Evolutionary conservation across 1,284 basidiomycete species (phyloP), one percentile per base, ranked within the genome.

Genomic region (Ceratobasidium sp.): DNA sequence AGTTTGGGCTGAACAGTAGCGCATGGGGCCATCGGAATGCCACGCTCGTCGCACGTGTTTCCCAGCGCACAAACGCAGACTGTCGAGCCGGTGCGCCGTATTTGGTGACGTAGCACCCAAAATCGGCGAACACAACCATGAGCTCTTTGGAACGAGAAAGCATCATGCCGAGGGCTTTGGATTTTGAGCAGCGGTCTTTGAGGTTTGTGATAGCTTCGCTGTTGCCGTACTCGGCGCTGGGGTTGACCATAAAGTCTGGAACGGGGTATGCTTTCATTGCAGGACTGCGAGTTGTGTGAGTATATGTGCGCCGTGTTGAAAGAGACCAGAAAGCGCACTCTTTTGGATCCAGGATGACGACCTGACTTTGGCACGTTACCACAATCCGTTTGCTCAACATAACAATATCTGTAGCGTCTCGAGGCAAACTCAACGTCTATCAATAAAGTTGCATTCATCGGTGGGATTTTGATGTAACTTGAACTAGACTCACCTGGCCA

Each of bases 51-150:
- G 90, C 91, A 77, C 86, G 89, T 75, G 87, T 87, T 83, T 94
- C 93, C 93, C 93, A 94, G 69, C 89, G 90, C 76, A 94, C 88
- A 81, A 89, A 93, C 0, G 87, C 86, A 11, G 85, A 86, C 51
- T 86, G 86, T 51, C 92, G 90, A 17, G 84, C 85, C 1, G 92
- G 92, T 3, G 85, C 81, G 5, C 93, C 93, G 79, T 90, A 86
- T 75, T 89, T 90, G 75, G 90, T 88, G 80, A 94, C 88, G 82
- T 92, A 94, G 80, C 89, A 92, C 15, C 92, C 93, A 49, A 93
- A 81, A 37, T 86, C 86, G 86, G 78, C 91, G 78, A 91, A 94
- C 23, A 94, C 82, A 26, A 94, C 88, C 77, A 94, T 84, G 28
- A 92, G 83, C 81, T 94, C 91, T 15, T 84, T 82, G 11, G 83